Percentiles rank a stretch among this genome's conserved stretches.
Conservation (phyloP, 352 stramenopile genomes). For the Pythium periplocum region DNA sequence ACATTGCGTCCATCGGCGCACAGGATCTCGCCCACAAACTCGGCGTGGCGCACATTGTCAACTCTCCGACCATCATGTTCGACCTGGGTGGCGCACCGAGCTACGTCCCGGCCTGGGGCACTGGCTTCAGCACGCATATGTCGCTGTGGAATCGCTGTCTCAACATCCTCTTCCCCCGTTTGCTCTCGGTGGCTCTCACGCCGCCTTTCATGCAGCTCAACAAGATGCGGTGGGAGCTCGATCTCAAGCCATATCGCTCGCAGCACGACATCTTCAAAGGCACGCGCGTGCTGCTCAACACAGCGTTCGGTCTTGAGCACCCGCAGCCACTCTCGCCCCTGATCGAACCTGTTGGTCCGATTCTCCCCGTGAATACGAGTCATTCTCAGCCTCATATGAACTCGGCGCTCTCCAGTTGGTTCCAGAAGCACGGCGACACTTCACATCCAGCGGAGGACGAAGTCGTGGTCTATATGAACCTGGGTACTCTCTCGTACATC, state of each 20-base stretch:
- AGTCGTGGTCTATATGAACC: conserved; percentile 67
- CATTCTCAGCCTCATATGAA: conserved; percentile 27
- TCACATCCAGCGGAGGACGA: conserved; percentile 12
- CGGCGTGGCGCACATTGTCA: conserved; percentile 67
- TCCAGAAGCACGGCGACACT: conserved; percentile 16
- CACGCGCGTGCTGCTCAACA: conserved; percentile 82
- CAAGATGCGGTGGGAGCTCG: conserved; percentile 76
- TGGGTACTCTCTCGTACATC: conserved; percentile 78
- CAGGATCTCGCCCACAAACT: conserved; percentile 80
- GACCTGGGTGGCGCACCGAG: conserved; percentile 62
- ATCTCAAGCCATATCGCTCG: conserved; percentile 64
- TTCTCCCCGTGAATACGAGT: conserved; percentile 42
- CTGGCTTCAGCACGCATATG: conserved; percentile 77
- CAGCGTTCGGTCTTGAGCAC: conserved; percentile 83
- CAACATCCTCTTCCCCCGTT: conserved; percentile 85
- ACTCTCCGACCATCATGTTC: conserved; percentile 85
- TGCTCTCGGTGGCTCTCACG: conserved; percentile 83
- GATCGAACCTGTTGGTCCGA: conserved; percentile 68
- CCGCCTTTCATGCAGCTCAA: conserved; percentile 87
- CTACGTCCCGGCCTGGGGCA: conserved; percentile 83
- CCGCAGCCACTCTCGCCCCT: conserved; percentile 70
- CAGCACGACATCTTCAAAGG: conserved; percentile 88
- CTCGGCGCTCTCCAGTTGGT: conserved; percentile 33
- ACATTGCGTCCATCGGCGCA: conserved; percentile 78
- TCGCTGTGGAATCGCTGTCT: conserved; percentile 87